A percentile compares a stretch with the other conserved stretches of the same genome.
These are phyloP conservation scores for Poa pratensis DNA, from an alignment of 176 grass and related monocot genomes.

Conservation along the genomic window DNA sequence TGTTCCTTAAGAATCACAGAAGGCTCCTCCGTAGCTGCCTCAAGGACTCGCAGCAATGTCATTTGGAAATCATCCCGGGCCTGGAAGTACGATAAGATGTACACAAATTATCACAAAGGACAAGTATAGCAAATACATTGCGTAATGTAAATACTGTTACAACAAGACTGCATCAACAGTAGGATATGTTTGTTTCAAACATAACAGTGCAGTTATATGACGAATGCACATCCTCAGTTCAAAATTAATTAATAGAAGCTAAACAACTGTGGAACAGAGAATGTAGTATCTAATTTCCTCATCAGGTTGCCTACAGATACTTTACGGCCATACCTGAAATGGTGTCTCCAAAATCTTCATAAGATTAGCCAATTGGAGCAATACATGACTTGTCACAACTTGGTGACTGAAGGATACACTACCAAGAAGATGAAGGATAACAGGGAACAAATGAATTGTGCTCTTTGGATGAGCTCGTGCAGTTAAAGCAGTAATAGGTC, in stretches of 20 bases:
- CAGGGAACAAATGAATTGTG: constrained; percentile 84
- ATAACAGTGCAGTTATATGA: constrained; percentile 6
- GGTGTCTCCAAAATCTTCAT: constrained; percentile 87
- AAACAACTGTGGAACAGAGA: background rate
- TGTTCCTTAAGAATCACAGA: constrained; percentile 71
- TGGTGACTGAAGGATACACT: constrained; percentile 83
- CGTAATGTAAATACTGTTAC: constrained; percentile 2
- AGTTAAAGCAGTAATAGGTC: constrained; percentile 60
- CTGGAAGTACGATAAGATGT: constrained; percentile 57
- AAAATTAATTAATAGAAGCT: background rate
- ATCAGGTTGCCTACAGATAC: background rate
- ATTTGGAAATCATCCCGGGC: constrained; percentile 98
- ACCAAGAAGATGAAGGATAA: constrained; percentile 96
- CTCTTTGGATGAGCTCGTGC: constrained; percentile 78
- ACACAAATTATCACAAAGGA: constrained; percentile 22
- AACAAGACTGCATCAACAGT: constrained; percentile 22
- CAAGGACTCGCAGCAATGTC: constrained; percentile 78
- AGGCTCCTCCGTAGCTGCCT: constrained; percentile 89
- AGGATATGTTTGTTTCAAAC: constrained; percentile 13
- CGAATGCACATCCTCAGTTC: background rate
- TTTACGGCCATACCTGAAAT: constrained; percentile 67
- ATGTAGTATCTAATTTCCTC: constrained; percentile 12
- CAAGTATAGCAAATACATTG: constrained; percentile 29
- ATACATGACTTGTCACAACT: constrained; percentile 77
- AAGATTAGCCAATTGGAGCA: constrained; percentile 89